phyloP scores from a whole-genome alignment of 2,329 filamentous ascomycete genomes.

The Paraphaeosphaeria sporulosa region DNA sequence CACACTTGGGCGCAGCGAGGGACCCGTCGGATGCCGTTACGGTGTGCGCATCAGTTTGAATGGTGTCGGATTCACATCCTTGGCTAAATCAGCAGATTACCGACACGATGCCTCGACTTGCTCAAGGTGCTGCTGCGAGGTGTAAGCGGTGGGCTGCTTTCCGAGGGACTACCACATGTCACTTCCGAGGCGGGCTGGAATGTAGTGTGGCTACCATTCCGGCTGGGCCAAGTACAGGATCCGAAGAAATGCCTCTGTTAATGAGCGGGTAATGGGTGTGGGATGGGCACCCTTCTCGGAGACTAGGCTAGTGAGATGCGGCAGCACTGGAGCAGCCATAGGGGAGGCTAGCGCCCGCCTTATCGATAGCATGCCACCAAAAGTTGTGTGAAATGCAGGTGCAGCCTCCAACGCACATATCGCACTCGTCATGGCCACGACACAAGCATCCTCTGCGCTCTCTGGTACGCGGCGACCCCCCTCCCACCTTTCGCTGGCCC shows the following conservation, averaged over 20 bases:
- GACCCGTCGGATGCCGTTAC: too few species aligned
- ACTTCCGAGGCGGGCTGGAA: neutral
- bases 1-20: too few species aligned
- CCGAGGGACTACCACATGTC: neutral
- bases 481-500: too few species aligned
- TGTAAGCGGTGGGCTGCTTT: too few species aligned
- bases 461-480: constrained; percentile 13
- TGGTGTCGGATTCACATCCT: too few species aligned
- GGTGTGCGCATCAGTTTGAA: too few species aligned
- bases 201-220: neutral
- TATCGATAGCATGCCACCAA: constrained; percentile 14
- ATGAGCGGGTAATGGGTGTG: too few species aligned
- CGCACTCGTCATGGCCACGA: constrained; percentile 19
- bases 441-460: constrained; percentile 11
- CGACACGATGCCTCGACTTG: too few species aligned
- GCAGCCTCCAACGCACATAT: neutral
- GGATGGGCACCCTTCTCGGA: neutral
- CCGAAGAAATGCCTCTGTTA: neutral
- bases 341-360: constrained; percentile 1
- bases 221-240: neutral
- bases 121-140: too few species aligned
- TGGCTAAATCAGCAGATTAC: too few species aligned
- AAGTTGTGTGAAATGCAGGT: neutral
- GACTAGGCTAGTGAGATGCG: neutral
- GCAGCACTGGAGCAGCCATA: neutral